Evolutionary conservation across 306 rosid species (phyloP), one percentile per base, ranked within the genome.

Genomic region (Nissolia schottii): DNA sequence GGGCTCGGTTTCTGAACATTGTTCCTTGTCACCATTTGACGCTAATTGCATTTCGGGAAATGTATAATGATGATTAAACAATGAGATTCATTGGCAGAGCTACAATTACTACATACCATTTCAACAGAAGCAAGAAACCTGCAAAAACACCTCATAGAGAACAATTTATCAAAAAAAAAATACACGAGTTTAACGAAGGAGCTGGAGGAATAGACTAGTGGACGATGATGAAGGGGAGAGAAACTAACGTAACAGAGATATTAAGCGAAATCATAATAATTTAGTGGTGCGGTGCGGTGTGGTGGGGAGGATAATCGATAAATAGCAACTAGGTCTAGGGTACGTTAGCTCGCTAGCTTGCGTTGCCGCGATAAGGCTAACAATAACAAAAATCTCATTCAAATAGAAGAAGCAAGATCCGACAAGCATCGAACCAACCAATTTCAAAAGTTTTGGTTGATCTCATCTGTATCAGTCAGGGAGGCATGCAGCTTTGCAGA

Each of bases 21-120:
- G 87, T 62, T 87, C 92, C 60, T 58, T 60, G 79, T 74, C 80
- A 85, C 77, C 67, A 81, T 91, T 86, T 51, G 89, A 81, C 20
- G 80, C 91, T 83, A 89, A 82, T 76, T 88, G 96, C 99, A 94
- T 94, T 71, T 87, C 80, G 92, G 63, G 71, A 71, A 71, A 83
- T 45, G 78, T 82, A 27, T 48, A 77, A 79, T 82, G 77, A 89
- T 78, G 81, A 78, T 70, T 61, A 77, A 57, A 73, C 59, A 41
- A 38, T 38, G 62, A 76, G 65, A 71, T 64, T 81, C 96, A 88
- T 84, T 64, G 81, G 86, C 79, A 68, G 81, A 81, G 79, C 71
- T 71, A 80, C 22, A 49, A 80, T 75, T 79, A 80, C 82, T 24
- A 70, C 55, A 49, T 80, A 86, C 64, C 97, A 90, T 93, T 83